phyloP scores from a whole-genome alignment of 129 eudicot genomes.

The sunflower (Helianthus annuus) region DNA sequence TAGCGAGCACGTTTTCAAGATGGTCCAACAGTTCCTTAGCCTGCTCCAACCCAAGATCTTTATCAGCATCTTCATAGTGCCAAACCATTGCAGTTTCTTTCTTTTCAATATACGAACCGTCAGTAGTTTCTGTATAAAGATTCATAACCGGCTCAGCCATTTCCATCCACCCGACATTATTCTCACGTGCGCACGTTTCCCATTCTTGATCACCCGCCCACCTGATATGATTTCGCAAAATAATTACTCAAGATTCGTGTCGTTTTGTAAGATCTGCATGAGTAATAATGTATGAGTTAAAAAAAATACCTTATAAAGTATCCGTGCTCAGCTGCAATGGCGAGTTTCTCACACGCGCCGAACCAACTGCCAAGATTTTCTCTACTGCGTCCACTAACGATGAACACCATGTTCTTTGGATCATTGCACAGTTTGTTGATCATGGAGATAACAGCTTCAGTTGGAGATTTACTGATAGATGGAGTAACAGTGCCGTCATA shows the following conservation, averaged over 20 bases:
- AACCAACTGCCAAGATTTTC: conserved; percentile 37
- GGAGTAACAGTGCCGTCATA: conserved; percentile 49
- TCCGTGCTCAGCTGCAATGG: conserved; percentile 51
- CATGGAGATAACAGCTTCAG: conserved; percentile 27
- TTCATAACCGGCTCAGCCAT: conserved; percentile 50
- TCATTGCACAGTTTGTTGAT: conserved; percentile 39
- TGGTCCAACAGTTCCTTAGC: conserved; percentile 50
- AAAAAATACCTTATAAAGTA: conserved; percentile 40
- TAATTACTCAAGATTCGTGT: background rate
- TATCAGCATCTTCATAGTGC: conserved; percentile 29
- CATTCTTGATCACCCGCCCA: conserved; percentile 32
- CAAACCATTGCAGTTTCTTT: conserved; percentile 48
- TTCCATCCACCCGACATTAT: conserved; percentile 39
- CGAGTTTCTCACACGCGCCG: conserved; percentile 33
- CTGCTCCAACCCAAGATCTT: conserved; percentile 36
- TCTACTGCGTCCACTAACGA: conserved; percentile 39
- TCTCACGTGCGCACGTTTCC: conserved; percentile 25
- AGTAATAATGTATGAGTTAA: background rate
- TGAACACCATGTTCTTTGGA: conserved; percentile 14
- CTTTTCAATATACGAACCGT: conserved; percentile 41
- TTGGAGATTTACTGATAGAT: conserved; percentile 24
- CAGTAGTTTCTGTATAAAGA: conserved; percentile 46
- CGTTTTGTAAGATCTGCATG: background rate
- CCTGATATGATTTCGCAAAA: conserved; percentile 16
- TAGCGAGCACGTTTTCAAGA: conserved; percentile 50